Evolutionary conservation across 2,329 filamentous ascomycete genomes (phyloP), one percentile per base, ranked within the genome.

Genomic region (Lecanicillium sp.): DNA sequence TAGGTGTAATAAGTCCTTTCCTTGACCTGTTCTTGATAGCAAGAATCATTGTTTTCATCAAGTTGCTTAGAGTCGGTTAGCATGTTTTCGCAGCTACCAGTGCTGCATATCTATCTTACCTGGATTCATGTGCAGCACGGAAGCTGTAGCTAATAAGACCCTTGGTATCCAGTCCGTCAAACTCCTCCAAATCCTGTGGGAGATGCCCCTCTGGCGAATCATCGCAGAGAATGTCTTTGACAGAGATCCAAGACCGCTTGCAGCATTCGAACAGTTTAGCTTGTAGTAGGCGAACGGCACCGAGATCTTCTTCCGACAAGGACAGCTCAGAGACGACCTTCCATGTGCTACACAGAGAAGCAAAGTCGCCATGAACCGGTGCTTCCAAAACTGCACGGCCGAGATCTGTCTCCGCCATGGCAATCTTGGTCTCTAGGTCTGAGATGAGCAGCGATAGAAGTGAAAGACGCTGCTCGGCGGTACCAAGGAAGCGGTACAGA

Each of bases 71-170:
- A n/a, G 5, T 3, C 34, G 57, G 44, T 58, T 48, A 47, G 45
- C 27, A 14, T n/a, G n/a, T n/a, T n/a, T 18, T 17, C 13, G 44
- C 35, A 44, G 44, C 15, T 20, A 5, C 8, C 19, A 35, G 29
- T 13, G 7, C 37, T 5, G 46, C 13, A 28, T 22, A 15, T 20
- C 22, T 18, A 8, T 3, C 62, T 44, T 65, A 87, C 84, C 87
- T 95, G 17, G 89, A 87, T 62, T 98, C 92, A 45, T 95, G 90
- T n/a, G 96, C 71, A 5, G 88, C 87, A 50, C 92, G 79, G 74
- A 95, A 98, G 45, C 88, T 95, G 58, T 92, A 98, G 47, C 90
- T 97, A 33, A 98, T 63, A 14, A 94, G 73, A 50, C 94, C 87
- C 55, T 96, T 97, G 1, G 87, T 88, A 37, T 84, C 81, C 3